Evolutionary conservation across 176 grass and related monocot species (phyloP).

Genomic region (Phoenix roebelenii): DNA sequence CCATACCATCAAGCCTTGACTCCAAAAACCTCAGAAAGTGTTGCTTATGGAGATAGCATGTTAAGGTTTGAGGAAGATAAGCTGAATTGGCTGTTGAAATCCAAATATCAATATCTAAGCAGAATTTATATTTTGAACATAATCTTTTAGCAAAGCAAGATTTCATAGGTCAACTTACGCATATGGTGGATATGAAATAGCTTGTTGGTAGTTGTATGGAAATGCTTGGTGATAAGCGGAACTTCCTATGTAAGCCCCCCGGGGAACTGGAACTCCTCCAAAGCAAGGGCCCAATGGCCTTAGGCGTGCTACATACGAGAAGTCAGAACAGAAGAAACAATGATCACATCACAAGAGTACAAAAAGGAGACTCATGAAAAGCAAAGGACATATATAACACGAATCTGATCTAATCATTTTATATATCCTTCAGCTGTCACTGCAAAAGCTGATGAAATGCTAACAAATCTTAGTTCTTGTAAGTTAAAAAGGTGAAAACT

Average conservation of each 20-base stretch:
- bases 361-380: slow-evolving; percentile 10
- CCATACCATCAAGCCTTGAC: too few species aligned
- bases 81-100: too few species aligned
- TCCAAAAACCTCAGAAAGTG: too few species aligned
- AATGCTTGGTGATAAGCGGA: slow-evolving; percentile 50
- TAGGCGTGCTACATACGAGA: slow-evolving; percentile 33
- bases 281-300: slow-evolving; percentile 50
- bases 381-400: not conserved
- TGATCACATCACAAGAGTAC: slow-evolving; percentile 18
- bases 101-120: too few species aligned
- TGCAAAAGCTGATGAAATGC: too few species aligned
- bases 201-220: slow-evolving; percentile 57
- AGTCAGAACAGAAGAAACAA: too few species aligned
- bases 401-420: too few species aligned
- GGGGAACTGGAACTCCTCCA: slow-evolving; percentile 51
- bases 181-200: slow-evolving; percentile 48
- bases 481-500: too few species aligned
- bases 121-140: slow-evolving; percentile 9
- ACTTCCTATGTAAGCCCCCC: slow-evolving; percentile 51
- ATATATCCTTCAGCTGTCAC: too few species aligned
- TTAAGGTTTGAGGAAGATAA: too few species aligned
- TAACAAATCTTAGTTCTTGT: too few species aligned
- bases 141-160: slow-evolving; percentile 28
- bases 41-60: too few species aligned
- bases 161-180: slow-evolving; percentile 54